Base-by-base conservation (phyloP, 768 basidiomycete genomes). In the Lactifluus pinguis region DNA sequence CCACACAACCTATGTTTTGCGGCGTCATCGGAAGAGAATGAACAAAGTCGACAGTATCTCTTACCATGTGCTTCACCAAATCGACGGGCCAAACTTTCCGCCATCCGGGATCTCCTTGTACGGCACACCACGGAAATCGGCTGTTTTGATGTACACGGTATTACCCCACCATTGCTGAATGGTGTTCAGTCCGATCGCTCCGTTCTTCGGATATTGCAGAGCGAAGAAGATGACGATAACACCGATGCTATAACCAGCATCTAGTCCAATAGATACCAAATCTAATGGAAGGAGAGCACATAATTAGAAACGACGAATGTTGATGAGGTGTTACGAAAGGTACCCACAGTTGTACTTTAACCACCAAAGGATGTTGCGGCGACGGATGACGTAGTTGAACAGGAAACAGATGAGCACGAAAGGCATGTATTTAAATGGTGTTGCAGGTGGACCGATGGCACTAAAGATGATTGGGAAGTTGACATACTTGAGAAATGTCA, bases 81-180 rank as follows among this genome's bases (percentile, higher is more conserved):
- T 66, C 4, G 55, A 29, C 15, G 57, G 64, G 21, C 68, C 68
- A 38, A 69, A 67, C 14, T 42, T 63, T 11, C 32, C 32, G 6
- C 61, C 47, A 0, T n/a, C 15, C 3, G 62, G 39, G 17, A 68
- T 2, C 3, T 30, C 50, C 57, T 59, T 65, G 47, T 62, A 41
- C 17, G 34, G 34, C 10, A 10, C 10, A 36, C 34, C 34, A 36
- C 7, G 7, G 34, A 7, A 36, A 10, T 36, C 34, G 4, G 10
- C 38, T 73, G 25, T 25, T 25, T 25, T 25, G 25, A 2, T 25
- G 25, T 25, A 25, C 25, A 25, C 25, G 25, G 25, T 79, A 63
- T 89, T 89, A 11, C 87, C 88, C 87, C 86, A 89, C 88, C 87
- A 89, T 3, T 62, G 54, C 61, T 80, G 80, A 47, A 89, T 69